Evolutionary conservation across 2,329 filamentous ascomycete genomes (phyloP).

Genomic region (Bipolaris zeicola): DNA sequence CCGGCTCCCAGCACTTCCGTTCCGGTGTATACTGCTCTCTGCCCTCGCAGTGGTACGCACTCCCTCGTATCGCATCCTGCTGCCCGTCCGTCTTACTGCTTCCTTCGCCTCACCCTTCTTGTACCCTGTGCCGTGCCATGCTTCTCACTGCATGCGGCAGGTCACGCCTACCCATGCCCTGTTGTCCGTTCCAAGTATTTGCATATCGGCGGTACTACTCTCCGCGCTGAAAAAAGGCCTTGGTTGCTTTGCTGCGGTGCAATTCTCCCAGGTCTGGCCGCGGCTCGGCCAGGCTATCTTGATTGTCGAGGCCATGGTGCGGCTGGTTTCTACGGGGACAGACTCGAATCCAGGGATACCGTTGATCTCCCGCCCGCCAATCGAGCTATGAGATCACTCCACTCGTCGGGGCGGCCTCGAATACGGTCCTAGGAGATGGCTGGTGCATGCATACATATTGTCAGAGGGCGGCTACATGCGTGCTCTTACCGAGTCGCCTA

Average conservation of each 20-base stretch:
- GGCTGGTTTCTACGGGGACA: constrained; percentile 14
- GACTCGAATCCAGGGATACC: constrained; percentile 17
- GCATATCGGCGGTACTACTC: background rate
- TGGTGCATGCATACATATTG: background rate
- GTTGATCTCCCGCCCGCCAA: constrained; percentile 21
- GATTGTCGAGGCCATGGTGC: background rate
- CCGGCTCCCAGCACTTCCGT: background rate
- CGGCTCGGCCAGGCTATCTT: background rate
- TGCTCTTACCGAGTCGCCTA: constrained; percentile 1
- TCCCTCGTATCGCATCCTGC: constrained; percentile 1
- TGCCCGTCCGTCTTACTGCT: background rate
- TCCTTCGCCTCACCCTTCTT: background rate
- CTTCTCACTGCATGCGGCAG: background rate
- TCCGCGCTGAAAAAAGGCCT: background rate
- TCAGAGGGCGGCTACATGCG: constrained; percentile 1
- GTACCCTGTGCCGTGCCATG: background rate
- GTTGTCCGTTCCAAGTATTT: background rate
- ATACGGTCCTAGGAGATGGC: constrained; percentile 7
- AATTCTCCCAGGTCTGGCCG: background rate
- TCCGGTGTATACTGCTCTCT: background rate
- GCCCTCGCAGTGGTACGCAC: constrained; percentile 6
- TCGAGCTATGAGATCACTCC: constrained; percentile 16
- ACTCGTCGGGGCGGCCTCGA: constrained; percentile 3
- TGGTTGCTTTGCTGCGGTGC: background rate
- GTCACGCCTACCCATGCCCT: background rate